Base-by-base conservation (phyloP, 2,329 filamentous ascomycete genomes). In the Zarea fungicola region DNA sequence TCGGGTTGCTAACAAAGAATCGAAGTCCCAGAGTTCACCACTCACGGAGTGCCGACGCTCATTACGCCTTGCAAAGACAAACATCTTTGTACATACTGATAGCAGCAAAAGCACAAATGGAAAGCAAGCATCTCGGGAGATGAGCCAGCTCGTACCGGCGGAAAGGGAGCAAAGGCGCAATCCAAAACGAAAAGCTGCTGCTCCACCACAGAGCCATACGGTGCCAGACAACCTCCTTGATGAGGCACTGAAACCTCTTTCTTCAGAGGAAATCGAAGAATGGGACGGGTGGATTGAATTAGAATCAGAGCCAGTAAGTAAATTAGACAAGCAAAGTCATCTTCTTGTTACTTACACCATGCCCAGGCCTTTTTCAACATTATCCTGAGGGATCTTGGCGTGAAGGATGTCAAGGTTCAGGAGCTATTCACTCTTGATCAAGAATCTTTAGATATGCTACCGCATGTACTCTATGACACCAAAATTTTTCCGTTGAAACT, bases 251-350 rank as follows among this genome's bases (percentile, higher is more conserved):
- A 67, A 66, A 31, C 73, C 74, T 10, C 70, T 80, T 49, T 69
- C 67, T 4, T 59, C 65, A 6, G 65, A 75, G 25, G 81, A 87
- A 56, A 73, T 77, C 21, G 65, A 75, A 22, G 73, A 75, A 25
- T 90, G 85, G 81, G 74, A 80, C 42, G 85, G 85, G 21, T 92
- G 86, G 82, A 78, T 84, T 50, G 90, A 96, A 61, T 77, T 97
- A 42, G 90, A 96, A 66, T 95, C 89, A 6, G 90, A 96, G 54
- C 91, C 91, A 7, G 89, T 89, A 67, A 67, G 79, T 89, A 67
- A 67, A 79, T 62, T 34, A 3, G 13, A 14, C n/a, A 8, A n/a
- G 6, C 36, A 16, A 23, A 22, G 0, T 31, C 52, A 48, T 28
- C 28, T 18, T 37, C 11, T 39, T 6, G 22, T 8, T 40, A 48